Conservation (phyloP, 768 basidiomycete species). For the Russula compacta region DNA sequence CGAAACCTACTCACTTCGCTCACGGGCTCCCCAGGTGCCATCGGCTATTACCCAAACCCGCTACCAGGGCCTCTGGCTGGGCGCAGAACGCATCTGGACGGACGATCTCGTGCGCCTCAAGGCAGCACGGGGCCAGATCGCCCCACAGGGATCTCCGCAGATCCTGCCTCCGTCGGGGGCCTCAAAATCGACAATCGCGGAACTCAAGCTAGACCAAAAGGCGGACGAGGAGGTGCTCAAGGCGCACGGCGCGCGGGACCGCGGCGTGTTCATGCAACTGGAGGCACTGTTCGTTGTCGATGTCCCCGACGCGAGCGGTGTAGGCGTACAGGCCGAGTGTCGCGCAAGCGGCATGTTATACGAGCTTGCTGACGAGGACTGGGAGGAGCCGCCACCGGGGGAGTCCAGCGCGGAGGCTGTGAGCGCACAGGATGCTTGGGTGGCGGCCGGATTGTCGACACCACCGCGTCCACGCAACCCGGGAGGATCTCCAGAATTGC, state of each 20-base stretch:
- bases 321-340: constrained; percentile 41
- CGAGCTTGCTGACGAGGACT: constrained; percentile 70
- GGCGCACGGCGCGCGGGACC: constrained; percentile 42
- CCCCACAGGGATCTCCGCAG: constrained; percentile 51
- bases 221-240: constrained; percentile 5
- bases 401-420: constrained; percentile 14
- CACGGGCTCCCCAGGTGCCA: neutral
- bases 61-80: constrained; percentile 85
- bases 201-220: constrained; percentile 12
- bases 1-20: neutral
- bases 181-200: constrained; percentile 20
- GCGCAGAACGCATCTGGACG: constrained; percentile 79
- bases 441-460: constrained; percentile 4
- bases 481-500: constrained; percentile 6
- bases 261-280: constrained; percentile 66
- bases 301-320: constrained; percentile 33
- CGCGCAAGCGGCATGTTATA: constrained; percentile 67
- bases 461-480: neutral
- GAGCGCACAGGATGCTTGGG: constrained; percentile 11
- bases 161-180: constrained; percentile 59
- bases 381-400: constrained; percentile 34
- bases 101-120: constrained; percentile 80
- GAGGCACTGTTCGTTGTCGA: constrained; percentile 60
- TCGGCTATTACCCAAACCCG: constrained; percentile 38
- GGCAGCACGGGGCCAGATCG: constrained; percentile 53